These are phyloP conservation scores for Phtheirospermum japonicum DNA, from an alignment of 257 asterid species.

Conservation along the genomic window DNA sequence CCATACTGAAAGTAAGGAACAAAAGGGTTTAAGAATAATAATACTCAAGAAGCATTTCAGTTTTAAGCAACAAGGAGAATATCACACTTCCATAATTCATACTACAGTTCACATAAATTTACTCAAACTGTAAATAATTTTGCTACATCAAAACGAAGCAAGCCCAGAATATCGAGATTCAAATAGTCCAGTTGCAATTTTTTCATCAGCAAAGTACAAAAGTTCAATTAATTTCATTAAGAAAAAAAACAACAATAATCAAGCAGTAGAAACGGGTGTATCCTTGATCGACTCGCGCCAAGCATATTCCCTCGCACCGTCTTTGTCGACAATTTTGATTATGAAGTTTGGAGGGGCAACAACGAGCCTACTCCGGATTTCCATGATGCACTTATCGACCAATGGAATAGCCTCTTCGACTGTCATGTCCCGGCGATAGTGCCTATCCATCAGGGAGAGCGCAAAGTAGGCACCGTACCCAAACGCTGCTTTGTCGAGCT, in stretches of 20 bases:
- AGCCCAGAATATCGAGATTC: slow-evolving; percentile 12
- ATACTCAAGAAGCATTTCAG: too few relatives aligned
- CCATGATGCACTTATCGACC: slow-evolving; percentile 73
- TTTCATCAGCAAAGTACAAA: slow-evolving; percentile 8
- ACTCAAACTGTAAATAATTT: slow-evolving; percentile 20
- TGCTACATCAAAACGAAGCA: slow-evolving; percentile 28
- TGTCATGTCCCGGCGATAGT: slow-evolving; percentile 79
- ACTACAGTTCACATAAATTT: background rate
- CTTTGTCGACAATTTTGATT: slow-evolving; percentile 85
- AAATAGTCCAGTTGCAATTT: slow-evolving; percentile 15
- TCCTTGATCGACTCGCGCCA: slow-evolving; percentile 80
- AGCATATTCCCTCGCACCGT: slow-evolving; percentile 78
- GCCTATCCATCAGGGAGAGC: slow-evolving; percentile 88
- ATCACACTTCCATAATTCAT: too few relatives aligned
- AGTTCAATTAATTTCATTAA: slow-evolving; percentile 12
- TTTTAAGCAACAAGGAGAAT: too few relatives aligned
- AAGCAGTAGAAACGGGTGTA: slow-evolving; percentile 39
- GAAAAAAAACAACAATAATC: slow-evolving; percentile 29
- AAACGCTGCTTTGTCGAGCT: slow-evolving; percentile 86
- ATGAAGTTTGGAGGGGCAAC: slow-evolving; percentile 91
- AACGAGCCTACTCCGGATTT: slow-evolving; percentile 79
- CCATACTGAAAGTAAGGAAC: too few relatives aligned
- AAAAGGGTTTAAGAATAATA: too few relatives aligned
- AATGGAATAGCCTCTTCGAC: slow-evolving; percentile 81
- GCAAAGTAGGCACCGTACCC: slow-evolving; percentile 95